Evolutionary conservation across 192 early-diverging fungal genomes (phyloP), one percentile per base, ranked within the genome.

Genomic region (Rhizoclosmatium sp.): DNA sequence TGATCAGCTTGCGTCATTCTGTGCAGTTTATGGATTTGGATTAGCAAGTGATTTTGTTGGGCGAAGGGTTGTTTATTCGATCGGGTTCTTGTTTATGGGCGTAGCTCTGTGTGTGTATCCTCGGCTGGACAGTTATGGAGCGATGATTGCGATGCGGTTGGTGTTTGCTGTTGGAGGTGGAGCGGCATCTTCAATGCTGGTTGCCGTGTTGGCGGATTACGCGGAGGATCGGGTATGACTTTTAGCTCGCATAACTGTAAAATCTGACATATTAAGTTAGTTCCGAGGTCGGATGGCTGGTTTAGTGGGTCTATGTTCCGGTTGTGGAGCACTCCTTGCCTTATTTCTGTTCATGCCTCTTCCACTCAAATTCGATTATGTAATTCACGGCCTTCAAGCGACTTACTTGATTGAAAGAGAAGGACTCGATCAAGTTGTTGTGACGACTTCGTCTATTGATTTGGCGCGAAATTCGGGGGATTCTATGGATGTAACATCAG

Each of bases 121-220:
- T 0, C 87, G 88, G 47, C 78, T 79, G 44, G 84, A 87, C 51
- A 82, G 93, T 0, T 93, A 91, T 70, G 89, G 91, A 1, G 78
- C 82, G 9, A 77, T 94, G 81, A 69, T 94, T 1, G 68, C 92
- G 3, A 82, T 83, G 64, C 85, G 92, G 44, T 76, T 93, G 2
- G 16, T 94, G 41, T 94, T 93, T 84, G 89, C 93, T 3, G 44
- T 92, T 3, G 93, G 93, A 7, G 87, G 90, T 0, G 87, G 92
- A 3, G 90, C 88, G 4, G 76, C 80, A 49, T 85, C 85, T 14
- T 66, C 88, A 40, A 94, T 94, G 93, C 87, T 94, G 79, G 89
- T 92, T 0, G 93, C 90, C 23, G 85, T 89, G 10, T 62, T 92
- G 16, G 83, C 87, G 5, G 93, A 94, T 79, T 86, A 87, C 21